These are phyloP conservation scores for Boeremia lycopersici DNA, from an alignment of 2,329 filamentous ascomycete genomes.

Conservation along the genomic window DNA sequence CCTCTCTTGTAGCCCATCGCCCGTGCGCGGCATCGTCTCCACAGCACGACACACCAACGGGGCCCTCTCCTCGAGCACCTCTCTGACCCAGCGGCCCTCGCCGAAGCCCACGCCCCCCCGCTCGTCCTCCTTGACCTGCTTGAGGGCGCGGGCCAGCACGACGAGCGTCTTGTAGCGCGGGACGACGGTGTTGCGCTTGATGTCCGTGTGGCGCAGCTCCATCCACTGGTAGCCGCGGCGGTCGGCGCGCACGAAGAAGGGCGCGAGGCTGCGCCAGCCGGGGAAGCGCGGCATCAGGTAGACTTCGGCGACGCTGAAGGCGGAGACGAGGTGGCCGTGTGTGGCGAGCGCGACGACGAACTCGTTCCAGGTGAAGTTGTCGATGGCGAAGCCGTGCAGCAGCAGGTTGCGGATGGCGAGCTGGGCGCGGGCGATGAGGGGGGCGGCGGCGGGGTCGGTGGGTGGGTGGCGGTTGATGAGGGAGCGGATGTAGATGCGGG, in stretches of 20 bases:
- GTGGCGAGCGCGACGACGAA: slow-evolving; percentile 72
- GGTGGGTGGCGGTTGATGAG: slow-evolving; percentile 54
- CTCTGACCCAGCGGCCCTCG: slow-evolving; percentile 27
- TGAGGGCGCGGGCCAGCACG: slow-evolving; percentile 46
- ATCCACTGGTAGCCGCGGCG: slow-evolving; percentile 33
- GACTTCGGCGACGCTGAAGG: slow-evolving; percentile 76
- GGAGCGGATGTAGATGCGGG: slow-evolving; percentile 60
- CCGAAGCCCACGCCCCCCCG: slow-evolving; percentile 34
- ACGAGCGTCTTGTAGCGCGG: slow-evolving; percentile 54
- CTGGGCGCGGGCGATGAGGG: slow-evolving; percentile 37
- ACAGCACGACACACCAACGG: slow-evolving; percentile 51
- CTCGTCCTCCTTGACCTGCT: slow-evolving; percentile 45
- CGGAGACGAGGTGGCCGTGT: slow-evolving; percentile 65
- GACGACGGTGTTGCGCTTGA: slow-evolving; percentile 36
- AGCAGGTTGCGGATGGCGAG: slow-evolving; percentile 60
- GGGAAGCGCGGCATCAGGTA: slow-evolving; percentile 79
- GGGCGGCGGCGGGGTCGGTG: slow-evolving; percentile 44
- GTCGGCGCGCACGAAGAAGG: slow-evolving; percentile 32
- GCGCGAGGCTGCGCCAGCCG: slow-evolving; percentile 64
- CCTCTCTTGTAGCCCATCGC: slow-evolving; percentile 39
- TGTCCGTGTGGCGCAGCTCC: slow-evolving; percentile 35
- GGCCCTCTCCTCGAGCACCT: slow-evolving; percentile 42
- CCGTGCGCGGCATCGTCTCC: slow-evolving; percentile 51
- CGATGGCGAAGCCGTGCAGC: slow-evolving; percentile 72
- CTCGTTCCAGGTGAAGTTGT: slow-evolving; percentile 80